phyloP scores from a whole-genome alignment of 352 stramenopile genomes.

The Phytopythium vexans region DNA sequence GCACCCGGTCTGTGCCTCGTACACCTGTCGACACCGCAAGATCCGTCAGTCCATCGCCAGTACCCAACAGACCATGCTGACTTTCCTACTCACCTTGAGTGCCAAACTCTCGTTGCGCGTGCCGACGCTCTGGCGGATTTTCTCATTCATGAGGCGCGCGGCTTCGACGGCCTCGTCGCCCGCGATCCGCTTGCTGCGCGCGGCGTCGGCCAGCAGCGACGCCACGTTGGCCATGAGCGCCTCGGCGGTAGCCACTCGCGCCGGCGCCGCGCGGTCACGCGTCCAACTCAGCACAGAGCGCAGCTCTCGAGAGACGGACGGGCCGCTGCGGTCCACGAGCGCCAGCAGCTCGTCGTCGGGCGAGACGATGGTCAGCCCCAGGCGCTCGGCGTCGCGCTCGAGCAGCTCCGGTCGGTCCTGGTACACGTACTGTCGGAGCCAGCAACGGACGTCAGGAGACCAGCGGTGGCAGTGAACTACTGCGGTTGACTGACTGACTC shows the following conservation, averaged over 20 bases:
- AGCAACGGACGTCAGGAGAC: background rate
- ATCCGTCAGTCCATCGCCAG: background rate
- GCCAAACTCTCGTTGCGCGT: slow-evolving; percentile 65
- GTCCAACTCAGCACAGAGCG: slow-evolving; percentile 50
- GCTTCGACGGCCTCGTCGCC: slow-evolving; percentile 34
- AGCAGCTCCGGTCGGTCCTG: slow-evolving; percentile 60
- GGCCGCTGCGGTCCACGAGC: slow-evolving; percentile 51
- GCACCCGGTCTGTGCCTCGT: slow-evolving; percentile 57
- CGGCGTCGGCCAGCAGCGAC: slow-evolving; percentile 34
- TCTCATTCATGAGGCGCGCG: slow-evolving; percentile 41
- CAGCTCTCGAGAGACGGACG: slow-evolving; percentile 30
- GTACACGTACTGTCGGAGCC: slow-evolving; percentile 45
- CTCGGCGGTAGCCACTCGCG: slow-evolving; percentile 25
- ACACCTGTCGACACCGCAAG: slow-evolving; percentile 24
- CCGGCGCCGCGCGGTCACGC: slow-evolving; percentile 16
- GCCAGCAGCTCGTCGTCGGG: slow-evolving; percentile 56
- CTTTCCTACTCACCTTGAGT: slow-evolving; percentile 27
- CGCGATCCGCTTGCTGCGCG: slow-evolving; percentile 35
- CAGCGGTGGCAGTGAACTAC: background rate
- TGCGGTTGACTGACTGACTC: no score
- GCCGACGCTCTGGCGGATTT: slow-evolving; percentile 63
- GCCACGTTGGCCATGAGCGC: slow-evolving; percentile 39
- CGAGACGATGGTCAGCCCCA: slow-evolving; percentile 46
- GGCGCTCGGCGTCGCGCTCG: slow-evolving; percentile 31
- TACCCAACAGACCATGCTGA: background rate